phyloP scores from a whole-genome alignment of 1,284 basidiomycete species.

The Fomes fomentarius region DNA sequence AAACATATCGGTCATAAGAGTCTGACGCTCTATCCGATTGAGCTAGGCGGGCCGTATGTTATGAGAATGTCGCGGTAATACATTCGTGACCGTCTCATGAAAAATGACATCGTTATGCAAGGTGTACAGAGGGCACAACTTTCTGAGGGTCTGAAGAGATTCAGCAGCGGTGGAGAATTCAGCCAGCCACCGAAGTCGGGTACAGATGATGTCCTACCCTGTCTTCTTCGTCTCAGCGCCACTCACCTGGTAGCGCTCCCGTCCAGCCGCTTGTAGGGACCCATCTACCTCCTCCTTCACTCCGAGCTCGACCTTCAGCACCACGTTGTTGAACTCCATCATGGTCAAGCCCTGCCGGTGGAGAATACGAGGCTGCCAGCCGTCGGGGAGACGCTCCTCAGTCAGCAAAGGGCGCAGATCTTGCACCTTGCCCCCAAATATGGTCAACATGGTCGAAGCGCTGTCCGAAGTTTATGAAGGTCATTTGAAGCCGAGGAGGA shows the following conservation, averaged over 20 bases:
- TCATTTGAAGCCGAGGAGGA: too few relatives aligned
- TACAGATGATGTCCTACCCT: too few relatives aligned
- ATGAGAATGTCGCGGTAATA: neutral
- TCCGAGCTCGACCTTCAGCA: slow-evolving; percentile 54
- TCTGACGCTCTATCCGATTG: slow-evolving; percentile 89
- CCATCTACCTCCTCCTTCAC: slow-evolving; percentile 37
- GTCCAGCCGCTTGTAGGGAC: slow-evolving; percentile 11
- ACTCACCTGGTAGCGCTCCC: slow-evolving; percentile 10
- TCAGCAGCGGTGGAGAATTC: too few relatives aligned
- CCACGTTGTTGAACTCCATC: slow-evolving; percentile 56
- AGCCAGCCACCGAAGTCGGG: too few relatives aligned
- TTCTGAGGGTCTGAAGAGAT: too few relatives aligned
- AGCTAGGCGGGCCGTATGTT: slow-evolving; percentile 67
- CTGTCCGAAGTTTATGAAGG: too few relatives aligned
- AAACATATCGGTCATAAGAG: slow-evolving; percentile 39
- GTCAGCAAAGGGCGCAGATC: slow-evolving; percentile 58
- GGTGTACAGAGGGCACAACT: too few relatives aligned
- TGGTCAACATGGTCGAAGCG: slow-evolving; percentile 58
- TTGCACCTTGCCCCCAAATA: slow-evolving; percentile 63
- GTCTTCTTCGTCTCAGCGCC: neutral
- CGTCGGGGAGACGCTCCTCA: slow-evolving; percentile 69
- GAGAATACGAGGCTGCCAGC: slow-evolving; percentile 67
- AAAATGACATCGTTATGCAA: too few relatives aligned
- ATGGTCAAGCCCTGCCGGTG: slow-evolving; percentile 63
- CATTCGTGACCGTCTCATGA: too few relatives aligned